These are phyloP conservation scores for Trametes coccinea DNA, from an alignment of 768 basidiomycete genomes.

Conservation along the genomic window DNA sequence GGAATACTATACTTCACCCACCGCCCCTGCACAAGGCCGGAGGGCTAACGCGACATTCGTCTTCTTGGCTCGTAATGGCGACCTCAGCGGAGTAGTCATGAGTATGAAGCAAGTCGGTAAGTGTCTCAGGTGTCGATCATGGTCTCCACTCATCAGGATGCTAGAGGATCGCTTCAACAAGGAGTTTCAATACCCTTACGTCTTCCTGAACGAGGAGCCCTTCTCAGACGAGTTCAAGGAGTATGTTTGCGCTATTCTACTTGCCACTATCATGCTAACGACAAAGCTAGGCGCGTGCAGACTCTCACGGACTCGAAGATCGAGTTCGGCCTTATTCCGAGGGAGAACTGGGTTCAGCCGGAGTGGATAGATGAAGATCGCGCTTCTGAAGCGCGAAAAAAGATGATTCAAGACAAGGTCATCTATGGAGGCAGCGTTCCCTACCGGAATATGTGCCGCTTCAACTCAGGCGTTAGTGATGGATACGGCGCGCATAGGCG, in stretches of 20 bases:
- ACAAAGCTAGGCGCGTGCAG: conserved; percentile 49
- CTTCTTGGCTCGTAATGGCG: conserved; percentile 48
- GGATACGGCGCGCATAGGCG: neutral
- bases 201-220: conserved; percentile 82
- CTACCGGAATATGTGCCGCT: conserved; percentile 96
- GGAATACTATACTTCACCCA: conserved; percentile 29
- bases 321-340: conserved; percentile 77
- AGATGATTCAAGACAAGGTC: conserved; percentile 58
- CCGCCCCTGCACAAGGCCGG: conserved; percentile 25
- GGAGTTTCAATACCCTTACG: conserved; percentile 71
- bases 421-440: conserved; percentile 69
- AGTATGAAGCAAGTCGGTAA: conserved; percentile 55
- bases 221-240: conserved; percentile 74
- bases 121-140: neutral
- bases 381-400: conserved; percentile 47
- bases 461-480: conserved; percentile 78
- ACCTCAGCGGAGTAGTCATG: conserved; percentile 43
- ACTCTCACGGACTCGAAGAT: conserved; percentile 63
- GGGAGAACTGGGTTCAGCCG: conserved; percentile 81
- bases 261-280: conserved; percentile 23
- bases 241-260: conserved; percentile 37
- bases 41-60: conserved; percentile 61
- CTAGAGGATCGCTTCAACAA: conserved; percentile 58
- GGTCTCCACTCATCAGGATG: no score
- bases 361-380: conserved; percentile 62